These are phyloP conservation scores for Juncus inflexus DNA, from an alignment of 176 grass and related monocot genomes.

Conservation along the genomic window DNA sequence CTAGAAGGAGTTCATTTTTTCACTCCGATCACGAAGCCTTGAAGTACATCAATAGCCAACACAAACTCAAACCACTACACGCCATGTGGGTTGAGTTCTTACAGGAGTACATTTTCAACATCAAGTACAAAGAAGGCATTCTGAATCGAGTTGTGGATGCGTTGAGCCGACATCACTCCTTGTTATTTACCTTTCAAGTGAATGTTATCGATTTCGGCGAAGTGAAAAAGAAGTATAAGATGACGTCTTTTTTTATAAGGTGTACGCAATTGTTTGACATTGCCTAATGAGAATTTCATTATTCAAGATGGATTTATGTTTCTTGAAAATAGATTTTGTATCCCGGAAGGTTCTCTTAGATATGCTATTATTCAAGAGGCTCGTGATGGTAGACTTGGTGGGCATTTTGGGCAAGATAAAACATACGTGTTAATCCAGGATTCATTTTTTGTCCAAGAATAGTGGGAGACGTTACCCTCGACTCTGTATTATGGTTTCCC, in stretches of 20 bases:
- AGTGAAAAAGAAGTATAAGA: background rate
- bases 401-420: slow-evolving; percentile 1
- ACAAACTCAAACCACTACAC: background rate
- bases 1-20: background rate
- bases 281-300: background rate
- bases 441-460: background rate
- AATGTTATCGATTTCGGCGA: no score
- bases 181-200: no score
- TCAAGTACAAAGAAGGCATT: background rate
- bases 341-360: background rate
- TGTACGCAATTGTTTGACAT: background rate
- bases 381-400: background rate
- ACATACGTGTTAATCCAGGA: background rate
- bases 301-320: background rate
- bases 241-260: background rate
- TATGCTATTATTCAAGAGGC: background rate
- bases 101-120: background rate
- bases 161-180: no score
- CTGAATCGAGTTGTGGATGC: background rate
- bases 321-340: background rate
- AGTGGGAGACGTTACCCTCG: background rate
- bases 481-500: background rate
- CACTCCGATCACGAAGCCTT: background rate
- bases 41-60: background rate
- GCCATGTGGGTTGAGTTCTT: slow-evolving; percentile 16